Base-by-base conservation (phyloP, 2,329 filamentous ascomycete species). In the Trichoderma asperellum region DNA sequence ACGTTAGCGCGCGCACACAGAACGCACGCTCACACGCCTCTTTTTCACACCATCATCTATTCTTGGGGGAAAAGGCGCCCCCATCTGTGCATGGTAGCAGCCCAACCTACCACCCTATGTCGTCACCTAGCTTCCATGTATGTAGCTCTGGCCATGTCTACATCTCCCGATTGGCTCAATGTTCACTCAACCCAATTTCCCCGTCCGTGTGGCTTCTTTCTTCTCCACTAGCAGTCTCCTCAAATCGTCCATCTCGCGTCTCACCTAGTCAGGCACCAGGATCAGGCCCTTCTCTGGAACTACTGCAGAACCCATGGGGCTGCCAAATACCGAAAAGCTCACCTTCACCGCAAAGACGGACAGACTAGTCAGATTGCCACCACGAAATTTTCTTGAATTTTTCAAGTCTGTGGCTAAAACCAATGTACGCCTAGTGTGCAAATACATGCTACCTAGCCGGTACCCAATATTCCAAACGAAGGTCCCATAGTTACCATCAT, bases 241-340 rank as follows among this genome's bases (percentile, higher is more conserved):
- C 32, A 32, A 58, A 58, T 37, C 55, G 27, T 29, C 62, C 52
- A 58, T 35, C 52, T 57, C 52, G 35, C 52, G 35, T 47, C n/a
- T 65, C 62, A n/a, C 52, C 52, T 65, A 57, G 62, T 65, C 62
- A 65, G 35, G 62, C 62, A 65, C 62, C 52, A 57, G 62, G 35
- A 34, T 65, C 52, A 57, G 52, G 52, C 62, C 55, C 43, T 37
- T 65, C 24, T n/a, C 24, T 61, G 7, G 35, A 65, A 65, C 52
- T 56, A 47, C 62, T 65, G 62, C 62, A 65, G 52, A 57, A 57
- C 35, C 35, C 35, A 56, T 43, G 61, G 49, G 34, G 61, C 47
- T 16, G n/a, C 63, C 53, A 49, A 37, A 35, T 58, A 35, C 63
- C 63, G 40, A 52, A 66, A 52, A 16, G 63, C 63, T 58, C 63